Conservation (phyloP, 805 yeast genomes). For the Lipomyces chichibuensis region DNA sequence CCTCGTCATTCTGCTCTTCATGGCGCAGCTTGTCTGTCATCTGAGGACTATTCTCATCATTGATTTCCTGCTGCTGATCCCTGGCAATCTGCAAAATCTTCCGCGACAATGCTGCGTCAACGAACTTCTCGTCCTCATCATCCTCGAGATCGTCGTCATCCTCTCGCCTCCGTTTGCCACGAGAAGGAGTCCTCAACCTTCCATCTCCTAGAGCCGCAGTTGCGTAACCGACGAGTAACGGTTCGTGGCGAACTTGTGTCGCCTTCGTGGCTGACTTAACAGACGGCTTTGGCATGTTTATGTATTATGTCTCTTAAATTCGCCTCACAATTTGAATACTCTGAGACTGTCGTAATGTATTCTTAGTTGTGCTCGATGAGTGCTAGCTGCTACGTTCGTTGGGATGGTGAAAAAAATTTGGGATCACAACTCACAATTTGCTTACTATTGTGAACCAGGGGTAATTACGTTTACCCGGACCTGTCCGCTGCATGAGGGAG, state of each 20-base stretch:
- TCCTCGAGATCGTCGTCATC: slow-evolving; percentile 39
- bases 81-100: slow-evolving; percentile 86
- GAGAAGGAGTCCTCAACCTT: slow-evolving; percentile 6
- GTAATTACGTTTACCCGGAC: neutral
- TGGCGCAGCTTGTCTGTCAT: slow-evolving; percentile 40
- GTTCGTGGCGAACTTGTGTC: slow-evolving; percentile 23
- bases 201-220: slow-evolving; percentile 33
- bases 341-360: neutral
- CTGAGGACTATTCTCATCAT: slow-evolving; percentile 58
- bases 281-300: neutral
- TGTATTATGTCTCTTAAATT: neutral
- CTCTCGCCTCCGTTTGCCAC: slow-evolving; percentile 5
- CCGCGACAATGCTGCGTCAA: slow-evolving; percentile 82
- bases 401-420: neutral
- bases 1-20: slow-evolving; percentile 49
- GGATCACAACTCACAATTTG: neutral
- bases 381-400: neutral
- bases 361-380: neutral
- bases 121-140: slow-evolving; percentile 60
- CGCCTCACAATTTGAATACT: neutral
- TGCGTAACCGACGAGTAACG: slow-evolving; percentile 28
- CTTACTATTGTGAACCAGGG: neutral
- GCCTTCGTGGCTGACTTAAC: neutral
- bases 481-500: neutral
- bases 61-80: slow-evolving; percentile 90